Base-by-base conservation (phyloP, 345 rosid species). In the Psidium friedrichsthalianum region DNA sequence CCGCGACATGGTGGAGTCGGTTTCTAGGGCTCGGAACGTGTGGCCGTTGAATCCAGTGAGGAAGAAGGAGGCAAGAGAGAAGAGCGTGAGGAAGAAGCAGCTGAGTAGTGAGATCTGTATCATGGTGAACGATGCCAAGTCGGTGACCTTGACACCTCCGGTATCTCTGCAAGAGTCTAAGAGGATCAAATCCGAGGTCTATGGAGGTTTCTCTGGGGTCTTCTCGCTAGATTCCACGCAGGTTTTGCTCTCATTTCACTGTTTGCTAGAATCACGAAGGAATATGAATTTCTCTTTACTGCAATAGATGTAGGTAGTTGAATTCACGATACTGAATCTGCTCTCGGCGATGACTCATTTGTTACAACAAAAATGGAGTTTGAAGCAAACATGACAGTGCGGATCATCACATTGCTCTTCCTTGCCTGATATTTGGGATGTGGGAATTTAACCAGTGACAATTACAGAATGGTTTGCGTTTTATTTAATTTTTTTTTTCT, bases 151-250 rank as follows among this genome's bases (percentile, higher is more conserved):
- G 74, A 89, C 93, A 3, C 97, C 97, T 11, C 98, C 98, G 1
- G 44, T 40, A 78, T 88, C 90, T 14, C 85, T 95, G 61, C 95
- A 93, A 85, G 95, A 91, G 27, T 89, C 95, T 6, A 97, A 94
- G 86, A 89, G 94, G 85, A 93, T 88, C 25, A 95, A 93, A 84
- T 89, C 96, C n/a, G 98, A 95, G 89, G 91, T 94, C 1, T 97
- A 87, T 24, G 94, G 94, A 86, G 99, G 99, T n/a, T 95, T 97
- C 85, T 95, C 98, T 29, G 87, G 90, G 29, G 99, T 97, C 32
- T 97, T 97, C 85, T 86, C 95, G 0, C 80, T 92, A 3, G 88
- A 93, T 87, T 93, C 96, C 11, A 90, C 95, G 2, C 99, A 96
- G 97, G 99, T 96, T 69, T 64, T 82, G 24, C 20, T 83, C 56